Evolutionary conservation across 1,284 basidiomycete species (phyloP).

Genomic region (Leccinum griseonigrum): DNA sequence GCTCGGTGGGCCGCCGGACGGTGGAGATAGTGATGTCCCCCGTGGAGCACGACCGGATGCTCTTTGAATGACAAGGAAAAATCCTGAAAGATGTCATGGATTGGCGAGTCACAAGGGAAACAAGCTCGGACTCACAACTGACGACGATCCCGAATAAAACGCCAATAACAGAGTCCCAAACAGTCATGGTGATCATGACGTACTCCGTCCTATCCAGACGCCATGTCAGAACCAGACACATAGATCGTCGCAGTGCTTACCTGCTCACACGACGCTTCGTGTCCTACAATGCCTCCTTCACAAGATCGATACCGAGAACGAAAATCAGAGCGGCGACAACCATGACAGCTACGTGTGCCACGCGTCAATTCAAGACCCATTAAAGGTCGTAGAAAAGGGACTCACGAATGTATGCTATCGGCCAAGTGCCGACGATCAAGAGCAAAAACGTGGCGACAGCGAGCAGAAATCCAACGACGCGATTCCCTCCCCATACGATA

Average conservation of each 20-base stretch:
- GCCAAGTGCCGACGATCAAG: conserved; percentile 79
- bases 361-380: conserved; percentile 24
- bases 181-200: conserved; percentile 87
- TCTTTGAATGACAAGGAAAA: conserved; percentile 96
- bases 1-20: conserved; percentile 87
- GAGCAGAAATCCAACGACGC: conserved; percentile 84
- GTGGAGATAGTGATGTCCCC: conserved; percentile 86
- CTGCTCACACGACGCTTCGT: conserved; percentile 85
- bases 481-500: conserved; percentile 87
- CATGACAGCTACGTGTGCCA: conserved; percentile 70
- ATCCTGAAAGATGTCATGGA: conserved; percentile 43
- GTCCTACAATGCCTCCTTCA: conserved; percentile 96
- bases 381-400: conserved; percentile 17
- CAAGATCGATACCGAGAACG: conserved; percentile 91
- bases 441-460: conserved; percentile 74
- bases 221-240: conserved; percentile 3
- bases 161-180: conserved; percentile 94
- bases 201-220: conserved; percentile 56
- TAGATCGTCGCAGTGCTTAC: conserved; percentile 41
- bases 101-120: conserved; percentile 10
- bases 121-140: conserved; percentile 61
- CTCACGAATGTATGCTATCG: conserved; percentile 88
- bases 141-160: conserved; percentile 91
- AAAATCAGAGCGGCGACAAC: conserved; percentile 94
- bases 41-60: conserved; percentile 79